Base-by-base conservation (phyloP, 2,329 filamentous ascomycete genomes). In the Colletotrichum sp. region DNA sequence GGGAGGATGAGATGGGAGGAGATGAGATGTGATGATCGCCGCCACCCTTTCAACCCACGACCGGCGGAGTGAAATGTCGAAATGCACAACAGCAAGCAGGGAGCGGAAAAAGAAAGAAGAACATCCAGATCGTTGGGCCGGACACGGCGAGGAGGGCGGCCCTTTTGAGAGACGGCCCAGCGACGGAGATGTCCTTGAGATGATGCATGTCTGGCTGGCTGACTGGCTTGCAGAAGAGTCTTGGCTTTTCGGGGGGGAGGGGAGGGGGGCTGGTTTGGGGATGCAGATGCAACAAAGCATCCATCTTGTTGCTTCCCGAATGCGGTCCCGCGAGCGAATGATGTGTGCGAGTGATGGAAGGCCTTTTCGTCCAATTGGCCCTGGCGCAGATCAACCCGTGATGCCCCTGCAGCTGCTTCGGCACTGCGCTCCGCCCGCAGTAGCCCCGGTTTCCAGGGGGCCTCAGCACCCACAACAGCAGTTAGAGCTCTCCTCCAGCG, bases 331-430 rank as follows among this genome's bases (percentile, higher is more conserved):
- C 39, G 39, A 44, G 39, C 39, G 39, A 44, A 44, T 44, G 39
- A 44, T n/a, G 39, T 34, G 32, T 34, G 32, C 12, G 32, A 34
- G 1, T 34, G 32, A 13, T 34, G 32, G 32, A 15, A 34, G 32
- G 32, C 13, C 6, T 34, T 34, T 15, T 65, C 60, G 59, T 71
- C 44, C 32, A 26, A 71, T 65, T 30, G 49, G 69, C 44, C 72
- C 49, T 34, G 44, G 72, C 60, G 72, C 72, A 72, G 72, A 75
- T 72, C 72, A 71, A 57, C 28, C 65, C n/a, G 52, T 49, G 36
- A 57, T 60, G 60, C 72, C 60, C 52, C 30, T 52, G 72, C 68
- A 60, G 21, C 49, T 39, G 68, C 72, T 66, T 34, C 72, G 68
- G 68, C 30, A 66, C 30, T 75, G 34, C 24, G 36, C 57, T 21